Evolutionary conservation across 305 asterid species (phyloP), one percentile per base, ranked within the genome.

Genomic region (Striga hermonthica): DNA sequence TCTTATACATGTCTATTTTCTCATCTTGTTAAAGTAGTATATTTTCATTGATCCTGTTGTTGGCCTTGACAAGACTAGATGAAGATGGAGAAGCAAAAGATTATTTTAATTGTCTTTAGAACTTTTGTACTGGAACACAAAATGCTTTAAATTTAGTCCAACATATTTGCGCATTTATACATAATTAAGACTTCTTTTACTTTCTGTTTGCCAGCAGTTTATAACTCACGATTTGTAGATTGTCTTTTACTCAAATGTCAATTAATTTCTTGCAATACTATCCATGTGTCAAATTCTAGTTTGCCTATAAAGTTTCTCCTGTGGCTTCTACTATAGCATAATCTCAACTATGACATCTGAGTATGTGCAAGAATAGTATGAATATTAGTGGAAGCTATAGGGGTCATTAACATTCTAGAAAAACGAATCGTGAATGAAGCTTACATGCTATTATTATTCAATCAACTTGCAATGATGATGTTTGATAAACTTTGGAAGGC

Each of bases 401-500:
- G 22, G 59, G 35, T 64, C 28, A 56, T 54, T 71, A 58, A 43
- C 53, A 55, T 31, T 38, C 41, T 34, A 58, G 69, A 61, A 62
- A 66, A 31, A 36, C 0, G 62, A 67, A 69, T 71, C 34, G 34
- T 64, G 43, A 62, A 58, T 66, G 72, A 65, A 65, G 78, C 87
- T 85, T 72, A 77, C 83, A 40, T 39, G 76, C 54, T 72, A 70
- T 77, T 72, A 73, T 78, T 79, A 80, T 79, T 78, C 69, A 72
- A 81, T 80, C 97, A 87, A 95, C 93, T 82, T 81, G 84, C 89
- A 82, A 73, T 83, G 96, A 84, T 78, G 95, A 87, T 78, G 91
- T 80, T 85, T 92, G 95, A 89, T 79, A 91, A 79, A 74, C 81
- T 76, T 75, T 66, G 81, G 86, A 73, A 79, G 85, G 79, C 76